A percentile compares a stretch with the other conserved stretches of the same genome.
Conservation (phyloP, 2,329 filamentous ascomycete genomes). For the Calonectria montana region DNA sequence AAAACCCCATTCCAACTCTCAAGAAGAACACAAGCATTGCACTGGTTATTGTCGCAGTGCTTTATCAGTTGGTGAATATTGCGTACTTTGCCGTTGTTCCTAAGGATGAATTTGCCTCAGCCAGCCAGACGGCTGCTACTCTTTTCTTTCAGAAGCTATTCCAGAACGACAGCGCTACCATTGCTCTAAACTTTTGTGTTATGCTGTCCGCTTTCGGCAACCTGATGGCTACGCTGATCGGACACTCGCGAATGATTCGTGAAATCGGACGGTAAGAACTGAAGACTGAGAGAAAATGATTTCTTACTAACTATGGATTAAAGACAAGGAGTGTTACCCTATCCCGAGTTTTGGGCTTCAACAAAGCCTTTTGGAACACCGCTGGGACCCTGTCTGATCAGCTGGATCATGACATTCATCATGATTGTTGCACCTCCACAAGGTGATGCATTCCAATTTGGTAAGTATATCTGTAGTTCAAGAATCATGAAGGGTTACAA, state of each 20-base stretch:
- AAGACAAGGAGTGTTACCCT: constrained; percentile 70
- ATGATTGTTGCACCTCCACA: constrained; percentile 72
- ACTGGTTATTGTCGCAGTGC: constrained; percentile 60
- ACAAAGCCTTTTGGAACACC: constrained; percentile 73
- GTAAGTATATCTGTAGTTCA: constrained; percentile 42
- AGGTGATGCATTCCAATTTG: constrained; percentile 73
- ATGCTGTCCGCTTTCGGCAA: constrained; percentile 69
- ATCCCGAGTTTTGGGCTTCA: constrained; percentile 68
- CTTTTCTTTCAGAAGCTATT: constrained; percentile 71
- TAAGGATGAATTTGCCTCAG: constrained; percentile 61
- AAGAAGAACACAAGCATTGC: constrained; percentile 61
- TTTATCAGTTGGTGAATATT: constrained; percentile 70
- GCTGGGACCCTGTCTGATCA: constrained; percentile 66
- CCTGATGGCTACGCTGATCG: constrained; percentile 65
- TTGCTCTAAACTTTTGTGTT: constrained; percentile 69
- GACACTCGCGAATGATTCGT: constrained; percentile 65
- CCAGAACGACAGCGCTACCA: constrained; percentile 54
- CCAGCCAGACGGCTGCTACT: constrained; percentile 64
- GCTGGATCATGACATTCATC: constrained; percentile 66
- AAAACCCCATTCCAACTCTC: constrained; percentile 68
- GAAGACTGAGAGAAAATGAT: background rate
- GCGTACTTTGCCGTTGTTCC: constrained; percentile 68
- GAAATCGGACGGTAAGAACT: constrained; percentile 63
- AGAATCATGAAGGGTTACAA: too few relatives aligned
- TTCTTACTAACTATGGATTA: background rate